phyloP scores from a whole-genome alignment of 148 eudicot genomes.

The Fagopyrum homotropicum region DNA sequence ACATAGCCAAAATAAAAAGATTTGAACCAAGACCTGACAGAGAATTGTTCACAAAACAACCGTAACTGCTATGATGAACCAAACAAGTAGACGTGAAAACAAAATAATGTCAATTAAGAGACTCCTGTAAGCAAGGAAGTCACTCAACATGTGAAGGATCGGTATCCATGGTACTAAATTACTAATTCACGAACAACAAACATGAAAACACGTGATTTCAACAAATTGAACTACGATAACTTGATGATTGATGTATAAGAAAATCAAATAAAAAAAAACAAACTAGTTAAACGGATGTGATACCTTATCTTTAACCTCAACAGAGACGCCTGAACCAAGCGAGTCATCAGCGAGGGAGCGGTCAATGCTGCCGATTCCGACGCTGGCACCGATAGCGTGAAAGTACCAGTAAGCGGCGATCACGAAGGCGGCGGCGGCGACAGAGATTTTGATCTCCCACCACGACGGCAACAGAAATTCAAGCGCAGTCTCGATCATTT shows the following conservation, averaged over 20 bases:
- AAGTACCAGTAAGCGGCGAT: conserved; percentile 45
- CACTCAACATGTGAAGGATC: neutral
- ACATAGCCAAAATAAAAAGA: neutral
- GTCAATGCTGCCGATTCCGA: conserved; percentile 12
- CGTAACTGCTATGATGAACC: neutral
- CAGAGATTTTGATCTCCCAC: conserved; percentile 52
- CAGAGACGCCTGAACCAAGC: conserved; percentile 15
- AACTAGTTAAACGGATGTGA: too few species aligned
- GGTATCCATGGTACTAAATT: neutral
- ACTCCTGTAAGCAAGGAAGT: neutral
- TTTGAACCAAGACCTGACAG: neutral
- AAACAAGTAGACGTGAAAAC: neutral
- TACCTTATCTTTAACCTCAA: conserved; percentile 39
- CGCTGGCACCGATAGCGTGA: conserved; percentile 14
- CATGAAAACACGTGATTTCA: neutral
- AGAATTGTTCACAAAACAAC: neutral
- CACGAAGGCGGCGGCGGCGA: conserved; percentile 34
- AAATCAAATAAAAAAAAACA: neutral
- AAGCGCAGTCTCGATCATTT: conserved; percentile 29
- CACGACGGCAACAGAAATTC: conserved; percentile 37
- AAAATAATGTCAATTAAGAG: neutral
- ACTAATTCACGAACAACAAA: neutral
- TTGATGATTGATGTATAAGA: neutral
- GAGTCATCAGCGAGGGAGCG: conserved; percentile 17
- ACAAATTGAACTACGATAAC: neutral